A percentile compares a stretch with the other conserved stretches of the same genome.
These are phyloP conservation scores for Ambrosia trifida DNA, from an alignment of 129 eudicot genomes.

Conservation along the genomic window DNA sequence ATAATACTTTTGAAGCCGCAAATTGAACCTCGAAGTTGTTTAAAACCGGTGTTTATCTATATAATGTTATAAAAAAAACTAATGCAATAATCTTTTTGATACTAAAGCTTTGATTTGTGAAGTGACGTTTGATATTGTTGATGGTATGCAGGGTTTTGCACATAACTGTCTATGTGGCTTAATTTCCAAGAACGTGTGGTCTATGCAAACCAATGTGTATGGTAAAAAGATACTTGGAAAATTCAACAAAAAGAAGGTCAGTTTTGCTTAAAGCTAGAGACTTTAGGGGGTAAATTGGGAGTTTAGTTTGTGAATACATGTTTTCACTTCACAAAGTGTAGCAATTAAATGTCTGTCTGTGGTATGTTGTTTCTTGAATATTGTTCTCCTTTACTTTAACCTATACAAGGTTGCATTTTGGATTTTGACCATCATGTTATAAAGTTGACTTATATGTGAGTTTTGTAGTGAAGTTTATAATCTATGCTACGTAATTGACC, in stretches of 20 bases:
- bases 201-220: slow-evolving; percentile 53
- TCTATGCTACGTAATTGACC: too few species aligned
- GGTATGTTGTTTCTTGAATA: slow-evolving; percentile 29
- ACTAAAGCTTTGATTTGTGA: slow-evolving; percentile 5
- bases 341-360: slow-evolving; percentile 25
- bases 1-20: too few species aligned
- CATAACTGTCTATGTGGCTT: slow-evolving; percentile 35
- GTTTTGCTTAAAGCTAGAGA: slow-evolving; percentile 16
- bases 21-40: neutral
- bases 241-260: slow-evolving; percentile 44
- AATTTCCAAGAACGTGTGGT: slow-evolving; percentile 34
- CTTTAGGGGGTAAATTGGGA: slow-evolving; percentile 11
- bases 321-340: slow-evolving; percentile 28
- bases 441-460: neutral
- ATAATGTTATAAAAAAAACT: neutral
- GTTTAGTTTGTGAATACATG: slow-evolving; percentile 32
- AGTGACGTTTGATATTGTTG: slow-evolving; percentile 14
- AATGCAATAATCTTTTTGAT: neutral
- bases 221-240: slow-evolving; percentile 60
- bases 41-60: too few species aligned
- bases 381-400: slow-evolving; percentile 15
- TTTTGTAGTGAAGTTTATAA: too few species aligned
- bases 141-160: slow-evolving; percentile 47
- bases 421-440: slow-evolving; percentile 14
- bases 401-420: slow-evolving; percentile 9